phyloP scores from a whole-genome alignment of 2,329 filamentous ascomycete genomes.

The Verticillium isaacii region DNA sequence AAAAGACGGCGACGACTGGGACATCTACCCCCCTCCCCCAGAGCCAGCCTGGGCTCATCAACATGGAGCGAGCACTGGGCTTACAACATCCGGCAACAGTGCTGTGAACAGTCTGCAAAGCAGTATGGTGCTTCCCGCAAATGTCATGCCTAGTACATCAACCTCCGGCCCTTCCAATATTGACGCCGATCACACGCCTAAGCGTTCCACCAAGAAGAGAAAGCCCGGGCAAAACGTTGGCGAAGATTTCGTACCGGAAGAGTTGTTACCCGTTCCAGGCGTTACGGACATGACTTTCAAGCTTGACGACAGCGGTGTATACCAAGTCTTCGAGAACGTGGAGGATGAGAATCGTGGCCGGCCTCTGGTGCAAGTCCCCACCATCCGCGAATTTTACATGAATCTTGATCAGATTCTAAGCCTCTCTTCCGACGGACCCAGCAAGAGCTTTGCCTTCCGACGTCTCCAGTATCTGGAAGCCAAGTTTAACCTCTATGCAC shows the following conservation, averaged over 20 bases:
- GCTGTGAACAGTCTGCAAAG: constrained; percentile 39
- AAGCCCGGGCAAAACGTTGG: constrained; percentile 90
- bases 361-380: constrained; percentile 81
- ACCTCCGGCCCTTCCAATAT: constrained; percentile 18
- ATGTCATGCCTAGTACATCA: constrained; percentile 11
- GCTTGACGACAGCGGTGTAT: constrained; percentile 81
- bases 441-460: constrained; percentile 94
- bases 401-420: constrained; percentile 82
- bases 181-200: constrained; percentile 27
- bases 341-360: constrained; percentile 56
- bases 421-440: constrained; percentile 91
- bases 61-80: constrained; percentile 41
- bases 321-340: constrained; percentile 79
- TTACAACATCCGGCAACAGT: constrained; percentile 18
- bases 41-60: constrained; percentile 71
- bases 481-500: constrained; percentile 90
- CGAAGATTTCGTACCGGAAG: constrained; percentile 82
- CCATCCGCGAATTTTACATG: constrained; percentile 91
- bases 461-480: constrained; percentile 93
- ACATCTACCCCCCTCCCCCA: constrained; percentile 85
- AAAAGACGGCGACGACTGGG: constrained; percentile 77
- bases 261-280: constrained; percentile 69
- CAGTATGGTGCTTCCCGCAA: constrained; percentile 33
- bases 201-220: constrained; percentile 53
- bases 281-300: constrained; percentile 68